A percentile compares a stretch with the other conserved stretches of the same genome.
Evolutionary conservation across 345 rosid species (phyloP).

Genomic region (Arabidopsis arenosa): DNA sequence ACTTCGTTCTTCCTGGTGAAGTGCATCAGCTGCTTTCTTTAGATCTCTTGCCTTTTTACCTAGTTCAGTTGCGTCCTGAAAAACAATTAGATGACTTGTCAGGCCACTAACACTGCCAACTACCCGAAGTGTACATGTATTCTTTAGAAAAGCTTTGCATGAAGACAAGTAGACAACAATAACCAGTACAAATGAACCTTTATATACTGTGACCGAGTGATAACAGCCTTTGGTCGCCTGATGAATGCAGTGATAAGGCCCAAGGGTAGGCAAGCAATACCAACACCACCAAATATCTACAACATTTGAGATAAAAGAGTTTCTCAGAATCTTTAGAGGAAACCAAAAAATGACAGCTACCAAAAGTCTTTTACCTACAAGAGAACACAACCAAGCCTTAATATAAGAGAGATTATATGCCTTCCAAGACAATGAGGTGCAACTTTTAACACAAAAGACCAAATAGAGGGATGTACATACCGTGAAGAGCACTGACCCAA

Average conservation of each 20-base stretch:
- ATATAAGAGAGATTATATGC: neutral
- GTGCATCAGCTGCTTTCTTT: constrained; percentile 93
- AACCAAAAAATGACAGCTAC: constrained; percentile 5
- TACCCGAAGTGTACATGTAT: neutral
- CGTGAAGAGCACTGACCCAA: constrained; percentile 95
- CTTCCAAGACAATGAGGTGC: constrained; percentile 16
- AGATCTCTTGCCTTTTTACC: constrained; percentile 97
- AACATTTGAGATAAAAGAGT: constrained; percentile 32
- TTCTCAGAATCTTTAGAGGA: constrained; percentile 28
- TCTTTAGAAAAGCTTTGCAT: neutral
- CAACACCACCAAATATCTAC: constrained; percentile 98
- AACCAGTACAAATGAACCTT: constrained; percentile 56
- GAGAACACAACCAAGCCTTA: constrained; percentile 15
- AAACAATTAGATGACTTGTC: constrained; percentile 15
- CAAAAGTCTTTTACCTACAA: neutral
- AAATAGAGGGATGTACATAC: constrained; percentile 48
- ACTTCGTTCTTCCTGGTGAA: constrained; percentile 95
- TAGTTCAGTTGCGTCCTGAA: constrained; percentile 98
- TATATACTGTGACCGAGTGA: constrained; percentile 95
- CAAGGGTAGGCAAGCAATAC: constrained; percentile 91
- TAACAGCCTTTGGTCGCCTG: constrained; percentile 98
- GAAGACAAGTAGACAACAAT: constrained; percentile 14
- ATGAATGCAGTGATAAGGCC: constrained; percentile 95
- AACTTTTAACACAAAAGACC: constrained; percentile 3
- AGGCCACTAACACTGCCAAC: neutral